Base-by-base conservation (phyloP, 2,329 filamentous ascomycete species). In the Raffaelea ambrosiae region DNA sequence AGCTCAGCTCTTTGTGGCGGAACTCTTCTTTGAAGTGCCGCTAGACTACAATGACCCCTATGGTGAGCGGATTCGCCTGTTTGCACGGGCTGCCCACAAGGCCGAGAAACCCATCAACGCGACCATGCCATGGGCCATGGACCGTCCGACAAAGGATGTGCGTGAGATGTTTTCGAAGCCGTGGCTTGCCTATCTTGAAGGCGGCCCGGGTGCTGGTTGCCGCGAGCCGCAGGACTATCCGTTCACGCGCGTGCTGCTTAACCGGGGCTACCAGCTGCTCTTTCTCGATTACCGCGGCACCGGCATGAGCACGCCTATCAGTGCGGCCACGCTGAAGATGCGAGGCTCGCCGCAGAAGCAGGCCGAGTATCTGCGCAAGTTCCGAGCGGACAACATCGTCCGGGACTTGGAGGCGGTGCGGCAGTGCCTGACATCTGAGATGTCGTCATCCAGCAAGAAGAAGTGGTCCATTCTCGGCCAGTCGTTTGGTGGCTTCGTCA, bases 221-320 rank as follows among this genome's bases (percentile, higher is more conserved):
- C 72, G 76, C 5, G 72, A 83, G 44, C 90, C 91, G 2, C 84
- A 94, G 60, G 77, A 86, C 50, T 78, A 81, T 51, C 71, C 81
- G 8, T 77, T 88, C 60, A 85, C 86, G n/a, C 76, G 80, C 29
- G 70, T 74, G 26, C 74, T 88, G 48, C 73, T 96, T 5, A 80
- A 83, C 51, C 83, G 83, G 53, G 90, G 90, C 16, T 96, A 95
- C 60, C 86, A 94, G 63, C 71, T 88, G 41, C 76, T 97, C 2
- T 83, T 85, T 54, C 75, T 97, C n/a, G 91, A 97, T 63, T 90
- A 95, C 63, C 81, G 91, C 44, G 91, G 91, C 13, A 94, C 88
- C 3, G 91, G 91, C 1, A 69, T 95, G 44, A 94, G 87, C 60
- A 86, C 81, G 2, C 85, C 90, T 1, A 78, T 96, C 39, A 85